Evolutionary conservation across 176 grass and related monocot species (phyloP), one percentile per base, ranked within the genome.

Genomic region (Eremochloa ophiuroides): DNA sequence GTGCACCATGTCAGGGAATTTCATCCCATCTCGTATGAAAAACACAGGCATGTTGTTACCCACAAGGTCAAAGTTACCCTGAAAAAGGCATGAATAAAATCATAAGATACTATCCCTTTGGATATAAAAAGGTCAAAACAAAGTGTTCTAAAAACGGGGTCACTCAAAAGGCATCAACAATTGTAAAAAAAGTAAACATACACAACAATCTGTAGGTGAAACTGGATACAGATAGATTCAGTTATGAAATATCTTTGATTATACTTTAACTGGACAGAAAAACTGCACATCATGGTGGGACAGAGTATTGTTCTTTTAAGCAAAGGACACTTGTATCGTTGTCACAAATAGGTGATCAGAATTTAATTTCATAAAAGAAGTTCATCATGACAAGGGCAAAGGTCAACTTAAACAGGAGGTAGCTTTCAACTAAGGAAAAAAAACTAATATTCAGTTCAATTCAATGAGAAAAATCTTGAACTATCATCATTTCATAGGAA

Each of bases 21-120:
- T 97, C 88, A 97, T 97, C 62, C 94, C 94, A 89, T 97, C 94
- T 31, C 94, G 88, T 79, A 97, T 85, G 56, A 97, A 97, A 74
- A 97, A 97, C 59, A 97, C 94, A n/a, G 91, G 94, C 91, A 93
- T 93, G 62, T 97, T 97, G 77, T 97, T 93, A 44, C 94, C 94
- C 66, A 93, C 94, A 84, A 97, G 81, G 88, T 93, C 94, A 56
- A 97, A 97, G 53, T 93, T 97, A 87, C 91, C 94, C 94, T 97
- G 88, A 84, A 74, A 82, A 91, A 71, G 10, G 74, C 62, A 84
- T 69, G 23, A 34, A 9, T 10, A 26, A 28, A 66, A 83, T 1
- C 28, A 26, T 66, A 51, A 86, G 67, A 78, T 17, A 76, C 22
- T 55, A 58, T 13, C 26, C 18, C 7, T 22, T 16, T 74, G 61